phyloP scores from a whole-genome alignment of 306 rosid species.

The Calophaca sinica region DNA sequence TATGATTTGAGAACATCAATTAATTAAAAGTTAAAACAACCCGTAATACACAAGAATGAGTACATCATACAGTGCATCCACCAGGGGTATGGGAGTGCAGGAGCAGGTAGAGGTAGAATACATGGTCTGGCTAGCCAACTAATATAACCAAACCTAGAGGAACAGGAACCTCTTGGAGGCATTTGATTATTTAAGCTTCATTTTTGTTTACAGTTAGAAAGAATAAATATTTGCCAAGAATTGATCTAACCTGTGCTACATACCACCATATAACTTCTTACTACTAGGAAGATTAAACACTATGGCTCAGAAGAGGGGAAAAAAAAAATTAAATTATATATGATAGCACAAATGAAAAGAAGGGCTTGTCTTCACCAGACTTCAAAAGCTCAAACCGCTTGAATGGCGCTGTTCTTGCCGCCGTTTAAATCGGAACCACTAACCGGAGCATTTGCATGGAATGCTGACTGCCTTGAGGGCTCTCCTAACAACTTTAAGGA shows the following conservation, averaged over 20 bases:
- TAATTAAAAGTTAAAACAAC: background rate
- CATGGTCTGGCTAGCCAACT: slow-evolving; percentile 18
- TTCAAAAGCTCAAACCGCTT: slow-evolving; percentile 63
- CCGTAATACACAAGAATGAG: slow-evolving; percentile 8
- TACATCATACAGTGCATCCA: background rate
- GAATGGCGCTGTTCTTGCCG: slow-evolving; percentile 70
- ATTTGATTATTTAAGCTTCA: slow-evolving; percentile 60
- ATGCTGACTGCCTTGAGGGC: slow-evolving; percentile 94
- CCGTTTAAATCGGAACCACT: slow-evolving; percentile 64
- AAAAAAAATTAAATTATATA: slow-evolving; percentile 38
- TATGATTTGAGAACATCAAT: slow-evolving; percentile 9
- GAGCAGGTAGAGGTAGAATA: slow-evolving; percentile 2
- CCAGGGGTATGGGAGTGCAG: background rate
- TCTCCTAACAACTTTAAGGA: slow-evolving; percentile 76
- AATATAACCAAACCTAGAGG: slow-evolving; percentile 45
- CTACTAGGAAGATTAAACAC: slow-evolving; percentile 47
- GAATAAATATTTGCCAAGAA: slow-evolving; percentile 73
- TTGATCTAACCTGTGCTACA: slow-evolving; percentile 77
- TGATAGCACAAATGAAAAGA: slow-evolving; percentile 55
- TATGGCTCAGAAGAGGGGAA: slow-evolving; percentile 27
- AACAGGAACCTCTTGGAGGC: slow-evolving; percentile 40
- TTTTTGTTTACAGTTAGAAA: slow-evolving; percentile 76
- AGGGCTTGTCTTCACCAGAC: slow-evolving; percentile 45
- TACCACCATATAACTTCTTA: slow-evolving; percentile 52
- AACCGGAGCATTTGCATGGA: slow-evolving; percentile 80